Evolutionary conservation across 345 rosid species (phyloP).

Genomic region (Sonneratia caseolaris): DNA sequence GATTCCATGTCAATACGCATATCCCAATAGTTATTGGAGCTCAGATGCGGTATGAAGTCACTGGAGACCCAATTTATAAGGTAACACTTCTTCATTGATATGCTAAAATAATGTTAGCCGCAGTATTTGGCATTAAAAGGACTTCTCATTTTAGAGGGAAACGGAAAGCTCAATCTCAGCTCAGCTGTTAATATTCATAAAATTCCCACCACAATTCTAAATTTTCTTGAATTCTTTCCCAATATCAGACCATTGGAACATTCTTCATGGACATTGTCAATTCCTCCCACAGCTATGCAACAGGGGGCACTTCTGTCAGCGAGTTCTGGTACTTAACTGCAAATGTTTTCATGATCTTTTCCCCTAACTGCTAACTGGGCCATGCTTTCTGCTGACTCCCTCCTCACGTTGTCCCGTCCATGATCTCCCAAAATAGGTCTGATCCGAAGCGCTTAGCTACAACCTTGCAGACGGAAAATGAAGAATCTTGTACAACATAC

Average conservation of each 20-base stretch:
- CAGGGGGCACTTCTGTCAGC: constrained; percentile 75
- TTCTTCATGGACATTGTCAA: constrained; percentile 81
- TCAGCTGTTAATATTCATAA: neutral
- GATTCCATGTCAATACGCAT: constrained; percentile 84
- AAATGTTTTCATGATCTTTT: neutral
- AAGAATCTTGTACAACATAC: constrained; percentile 91
- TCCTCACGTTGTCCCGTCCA: neutral
- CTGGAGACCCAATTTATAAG: constrained; percentile 82
- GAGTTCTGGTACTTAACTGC: constrained; percentile 65
- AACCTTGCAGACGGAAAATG: constrained; percentile 52
- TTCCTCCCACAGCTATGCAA: constrained; percentile 81
- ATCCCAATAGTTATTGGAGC: constrained; percentile 87
- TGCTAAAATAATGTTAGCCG: neutral
- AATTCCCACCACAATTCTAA: neutral
- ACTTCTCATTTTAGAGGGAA: neutral
- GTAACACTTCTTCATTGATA: constrained; percentile 19
- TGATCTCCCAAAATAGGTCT: constrained; percentile 27
- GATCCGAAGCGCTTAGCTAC: constrained; percentile 74
- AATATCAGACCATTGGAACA: constrained; percentile 51
- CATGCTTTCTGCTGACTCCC: neutral
- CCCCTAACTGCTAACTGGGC: neutral
- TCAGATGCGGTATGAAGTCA: constrained; percentile 87
- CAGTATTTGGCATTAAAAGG: neutral
- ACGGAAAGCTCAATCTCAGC: too few relatives aligned
- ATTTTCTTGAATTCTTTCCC: neutral